Evolutionary conservation across 345 rosid genomes (phyloP), one percentile per base, ranked within the genome.

Genomic region (Rhizophora apiculata): DNA sequence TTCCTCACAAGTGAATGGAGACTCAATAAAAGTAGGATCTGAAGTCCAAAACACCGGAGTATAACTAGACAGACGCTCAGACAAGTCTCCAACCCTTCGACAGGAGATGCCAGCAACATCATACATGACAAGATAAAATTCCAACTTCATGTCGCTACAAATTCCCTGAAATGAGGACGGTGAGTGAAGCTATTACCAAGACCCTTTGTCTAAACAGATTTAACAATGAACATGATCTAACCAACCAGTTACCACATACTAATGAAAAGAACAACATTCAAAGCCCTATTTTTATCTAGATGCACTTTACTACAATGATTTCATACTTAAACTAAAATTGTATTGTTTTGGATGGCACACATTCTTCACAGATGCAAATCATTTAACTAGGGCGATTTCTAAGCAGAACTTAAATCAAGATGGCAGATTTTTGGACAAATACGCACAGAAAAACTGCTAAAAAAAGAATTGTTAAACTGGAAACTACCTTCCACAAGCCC

Each of bases 401-500:
- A 43, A 15, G 18, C 49, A 43, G 49, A 43, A 43, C 49, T 43
- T 43, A 43, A 43, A 43, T 39, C 15, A 39, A 39, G 46, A 39
- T 52, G 46, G 13, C 5, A 27, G 32, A 21, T 0, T 53, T 27
- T 32, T 31, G 63, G 24, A 55, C 29, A 15, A 29, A 24, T 7
- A 13, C 9, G 0, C 19, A 46, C 10, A 56, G 56, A 15, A 55
- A 55, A 55, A 55, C 0, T 55, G 60, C 18, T 13, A 1, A 15
- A 43, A 10, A 10, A 4, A 43, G 30, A 55, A 55, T 20, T 5
- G 29, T 22, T 8, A 37, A 26, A 29, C 31, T 43, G 46, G 26
- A 67, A 37, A 34, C 27, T 64, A 89, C 96, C 98, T 91, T 91
- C 97, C 96, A 91, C 36, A 91, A 76, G 22, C 97, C 98, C 80